Conservation (phyloP, 2,329 filamentous ascomycete species). For the Emmonsiellopsis sp. region DNA sequence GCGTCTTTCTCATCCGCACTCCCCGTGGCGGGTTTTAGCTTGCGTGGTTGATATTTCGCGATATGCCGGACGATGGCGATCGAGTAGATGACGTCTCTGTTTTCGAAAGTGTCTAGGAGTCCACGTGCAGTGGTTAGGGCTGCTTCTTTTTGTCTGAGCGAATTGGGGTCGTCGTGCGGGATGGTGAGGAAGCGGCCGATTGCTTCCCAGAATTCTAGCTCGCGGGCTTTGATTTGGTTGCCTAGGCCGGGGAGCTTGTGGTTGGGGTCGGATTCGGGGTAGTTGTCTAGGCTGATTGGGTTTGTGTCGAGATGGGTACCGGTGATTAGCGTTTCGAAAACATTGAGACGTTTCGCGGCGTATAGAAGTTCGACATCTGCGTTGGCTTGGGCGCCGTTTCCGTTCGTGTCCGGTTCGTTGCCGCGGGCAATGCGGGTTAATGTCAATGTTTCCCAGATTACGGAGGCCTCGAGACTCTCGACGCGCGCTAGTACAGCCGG, state of each 20-base stretch:
- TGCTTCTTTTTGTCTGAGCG: slow-evolving; percentile 52
- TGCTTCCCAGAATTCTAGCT: slow-evolving; percentile 74
- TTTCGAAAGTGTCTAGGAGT: slow-evolving; percentile 70
- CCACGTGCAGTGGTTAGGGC: slow-evolving; percentile 56
- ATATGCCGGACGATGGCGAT: slow-evolving; percentile 71
- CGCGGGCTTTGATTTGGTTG: slow-evolving; percentile 29
- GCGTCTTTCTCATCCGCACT: slow-evolving; percentile 56
- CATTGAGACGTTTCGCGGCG: slow-evolving; percentile 59
- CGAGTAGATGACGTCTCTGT: slow-evolving; percentile 82
- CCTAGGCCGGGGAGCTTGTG: slow-evolving; percentile 5
- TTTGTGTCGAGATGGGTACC: slow-evolving; percentile 54
- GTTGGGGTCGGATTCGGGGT: slow-evolving; percentile 9
- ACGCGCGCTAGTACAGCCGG: slow-evolving; percentile 27
- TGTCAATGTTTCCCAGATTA: slow-evolving; percentile 51
- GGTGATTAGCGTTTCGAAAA: slow-evolving; percentile 68
- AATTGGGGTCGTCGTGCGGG: slow-evolving; percentile 48
- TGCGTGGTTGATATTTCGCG: slow-evolving; percentile 41
- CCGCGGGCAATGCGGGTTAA: slow-evolving; percentile 38
- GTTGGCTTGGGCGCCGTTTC: slow-evolving; percentile 23
- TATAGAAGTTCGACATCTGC: slow-evolving; percentile 52
- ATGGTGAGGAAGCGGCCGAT: slow-evolving; percentile 63
- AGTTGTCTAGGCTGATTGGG: slow-evolving; percentile 27
- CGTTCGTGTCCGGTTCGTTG: slow-evolving; percentile 19
- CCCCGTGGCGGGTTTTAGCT: slow-evolving; percentile 49
- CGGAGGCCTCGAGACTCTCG: slow-evolving; percentile 48